phyloP scores from a whole-genome alignment of 139 green algal species.

The Micractinium sp. region DNA sequence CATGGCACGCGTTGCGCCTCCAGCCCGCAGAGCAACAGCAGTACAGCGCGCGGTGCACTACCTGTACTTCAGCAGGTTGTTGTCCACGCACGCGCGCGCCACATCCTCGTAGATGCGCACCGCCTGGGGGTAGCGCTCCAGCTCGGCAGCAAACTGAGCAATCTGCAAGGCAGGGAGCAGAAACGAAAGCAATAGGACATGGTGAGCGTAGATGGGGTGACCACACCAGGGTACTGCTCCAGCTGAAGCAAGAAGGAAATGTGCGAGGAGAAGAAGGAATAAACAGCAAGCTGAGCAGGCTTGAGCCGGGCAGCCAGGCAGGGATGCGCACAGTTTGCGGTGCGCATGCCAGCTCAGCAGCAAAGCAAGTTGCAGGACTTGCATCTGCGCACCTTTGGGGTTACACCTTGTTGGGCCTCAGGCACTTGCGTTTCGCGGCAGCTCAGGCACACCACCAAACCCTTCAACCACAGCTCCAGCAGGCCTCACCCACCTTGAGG shows the following conservation, averaged over 20 bases:
- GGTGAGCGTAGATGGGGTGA: not conserved
- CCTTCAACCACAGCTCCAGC: not conserved
- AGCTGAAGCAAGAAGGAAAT: not conserved
- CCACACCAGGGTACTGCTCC: too few species aligned
- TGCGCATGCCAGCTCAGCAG: too few species aligned
- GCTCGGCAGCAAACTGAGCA: constrained; percentile 78
- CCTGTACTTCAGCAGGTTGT: constrained; percentile 95
- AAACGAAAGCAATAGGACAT: not conserved
- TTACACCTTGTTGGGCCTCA: too few species aligned
- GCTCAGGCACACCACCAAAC: not conserved
- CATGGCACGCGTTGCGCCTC: too few species aligned
- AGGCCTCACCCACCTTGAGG: constrained; percentile 59
- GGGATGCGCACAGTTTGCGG: not conserved
- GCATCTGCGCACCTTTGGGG: too few species aligned
- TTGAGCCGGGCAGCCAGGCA: not conserved
- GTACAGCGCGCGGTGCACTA: too few species aligned
- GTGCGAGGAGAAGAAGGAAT: not conserved
- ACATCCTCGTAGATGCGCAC: constrained; percentile 84
- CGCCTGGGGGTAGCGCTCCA: constrained; percentile 63
- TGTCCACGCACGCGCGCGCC: constrained; percentile 76
- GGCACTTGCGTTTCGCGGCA: too few species aligned
- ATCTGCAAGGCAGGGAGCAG: constrained; percentile 49
- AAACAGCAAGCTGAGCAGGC: not conserved
- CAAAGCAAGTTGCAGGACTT: too few species aligned
- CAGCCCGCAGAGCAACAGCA: too few species aligned